These are phyloP conservation scores for Tuber umbilicatum DNA, from an alignment of 495 filamentous ascomycete species.

Conservation along the genomic window DNA sequence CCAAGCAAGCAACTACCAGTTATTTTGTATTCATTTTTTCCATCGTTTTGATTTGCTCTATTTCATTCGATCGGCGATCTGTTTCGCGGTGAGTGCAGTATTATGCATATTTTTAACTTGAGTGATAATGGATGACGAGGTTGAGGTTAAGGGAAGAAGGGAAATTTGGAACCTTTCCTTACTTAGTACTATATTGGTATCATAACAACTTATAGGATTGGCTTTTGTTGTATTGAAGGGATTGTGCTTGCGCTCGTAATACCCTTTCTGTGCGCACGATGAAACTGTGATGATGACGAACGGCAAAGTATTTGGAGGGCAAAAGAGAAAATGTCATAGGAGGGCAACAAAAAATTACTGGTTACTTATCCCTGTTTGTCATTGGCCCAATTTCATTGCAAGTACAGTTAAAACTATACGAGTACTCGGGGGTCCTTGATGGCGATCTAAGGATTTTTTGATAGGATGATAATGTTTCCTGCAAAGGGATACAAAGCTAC, in stretches of 20 bases:
- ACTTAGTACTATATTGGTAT: not conserved
- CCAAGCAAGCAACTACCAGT: not conserved
- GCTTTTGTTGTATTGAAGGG: not conserved
- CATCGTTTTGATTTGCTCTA: not conserved
- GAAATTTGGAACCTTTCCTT: not conserved
- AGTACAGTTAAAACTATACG: too few species aligned
- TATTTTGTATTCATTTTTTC: not conserved
- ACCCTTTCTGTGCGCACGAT: too few species aligned
- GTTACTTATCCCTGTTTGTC: too few species aligned
- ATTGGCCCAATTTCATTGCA: too few species aligned
- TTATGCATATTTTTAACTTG: not conserved
- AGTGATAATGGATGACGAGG: not conserved
- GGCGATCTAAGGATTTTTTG: too few species aligned
- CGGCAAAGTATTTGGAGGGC: too few species aligned
- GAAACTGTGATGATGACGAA: too few species aligned
- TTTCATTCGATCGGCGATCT: not conserved
- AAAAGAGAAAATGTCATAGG: too few species aligned
- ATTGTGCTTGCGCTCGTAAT: not conserved
- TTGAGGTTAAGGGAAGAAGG: not conserved
- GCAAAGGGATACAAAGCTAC: too few species aligned
- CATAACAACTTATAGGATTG: not conserved
- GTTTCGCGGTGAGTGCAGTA: not conserved
- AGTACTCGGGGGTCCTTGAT: too few species aligned
- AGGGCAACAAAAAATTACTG: too few species aligned
- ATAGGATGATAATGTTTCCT: too few species aligned